Conservation (phyloP, 2,329 filamentous ascomycete species). For the Parastagonospora avenae region DNA sequence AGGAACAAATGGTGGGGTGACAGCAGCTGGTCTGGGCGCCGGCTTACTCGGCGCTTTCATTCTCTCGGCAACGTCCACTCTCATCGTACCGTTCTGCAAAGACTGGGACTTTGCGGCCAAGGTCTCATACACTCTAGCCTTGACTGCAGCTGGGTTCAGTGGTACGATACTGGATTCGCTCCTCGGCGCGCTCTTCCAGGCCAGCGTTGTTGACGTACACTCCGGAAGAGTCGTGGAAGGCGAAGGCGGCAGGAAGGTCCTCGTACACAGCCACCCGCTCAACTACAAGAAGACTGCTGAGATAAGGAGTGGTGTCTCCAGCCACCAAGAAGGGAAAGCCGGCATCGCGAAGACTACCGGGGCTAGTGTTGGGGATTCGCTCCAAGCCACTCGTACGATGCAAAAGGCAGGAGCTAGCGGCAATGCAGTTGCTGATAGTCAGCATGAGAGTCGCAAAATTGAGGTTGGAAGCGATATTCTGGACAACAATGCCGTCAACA, state of each 20-base stretch:
- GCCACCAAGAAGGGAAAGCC: constrained; percentile 48
- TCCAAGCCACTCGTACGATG: constrained; percentile 39
- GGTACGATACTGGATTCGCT: constrained; percentile 88
- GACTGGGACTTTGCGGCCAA: constrained; percentile 29
- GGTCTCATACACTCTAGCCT: constrained; percentile 52
- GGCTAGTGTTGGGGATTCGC: constrained; percentile 17
- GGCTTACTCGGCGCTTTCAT: constrained; percentile 74
- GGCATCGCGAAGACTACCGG: constrained; percentile 42
- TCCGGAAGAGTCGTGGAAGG: constrained; percentile 91
- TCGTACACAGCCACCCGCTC: constrained; percentile 42
- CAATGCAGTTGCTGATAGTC: constrained; percentile 34
- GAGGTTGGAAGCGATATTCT: constrained; percentile 74
- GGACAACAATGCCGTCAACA: constrained; percentile 95
- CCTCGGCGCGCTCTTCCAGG: constrained; percentile 82
- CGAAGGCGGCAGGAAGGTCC: constrained; percentile 69
- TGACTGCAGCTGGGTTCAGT: constrained; percentile 74
- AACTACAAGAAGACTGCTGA: constrained; percentile 38
- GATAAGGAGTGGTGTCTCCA: constrained; percentile 48
- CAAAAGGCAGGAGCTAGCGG: constrained; percentile 34
- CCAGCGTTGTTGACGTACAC: constrained; percentile 81
- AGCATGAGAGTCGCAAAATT: constrained; percentile 57
- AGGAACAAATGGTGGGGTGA: constrained; percentile 94
- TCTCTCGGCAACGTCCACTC: constrained; percentile 69
- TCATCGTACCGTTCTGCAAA: constrained; percentile 73
- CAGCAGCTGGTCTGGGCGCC: constrained; percentile 71